Base-by-base conservation (phyloP, 441 rosid species). In the Dalechampia spathulata region DNA sequence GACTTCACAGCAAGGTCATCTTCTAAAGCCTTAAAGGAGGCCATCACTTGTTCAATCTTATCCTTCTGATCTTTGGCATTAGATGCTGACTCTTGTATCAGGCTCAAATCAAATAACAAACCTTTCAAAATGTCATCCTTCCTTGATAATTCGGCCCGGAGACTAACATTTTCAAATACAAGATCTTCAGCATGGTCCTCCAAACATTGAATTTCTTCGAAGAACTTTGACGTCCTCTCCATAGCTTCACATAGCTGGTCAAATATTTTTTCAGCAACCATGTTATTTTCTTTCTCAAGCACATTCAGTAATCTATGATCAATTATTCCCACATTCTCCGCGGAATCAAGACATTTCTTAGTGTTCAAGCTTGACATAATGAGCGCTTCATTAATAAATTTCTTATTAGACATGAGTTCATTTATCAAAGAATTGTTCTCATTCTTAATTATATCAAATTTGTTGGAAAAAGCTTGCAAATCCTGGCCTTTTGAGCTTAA, bases 71-170 rank as follows among this genome's bases (percentile, higher is more conserved):
- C 99, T 62, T 69, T 84, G 21, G 81, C 69, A 60, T 63, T 81
- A 51, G 97, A 90, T 53, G 95, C 89, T 63, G 99, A 87, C 65
- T 93, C 99, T 67, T 93, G 99, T 68, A 93, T 63, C 62, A 90
- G 72, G 74, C 95, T 83, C 56, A 93, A 77, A 75, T 93, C 99
- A 78, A 93, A 93, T 66, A 75, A 74, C 61, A 93, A 69, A 47
- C 97, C 99, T 54, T 78, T 78, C 27, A 90, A 50, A 73, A 93
- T 78, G 32, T 86, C 93, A 59, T 93, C 91, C 71, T 90, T 93
- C 79, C 97, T 86, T 54, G 61, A 66, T 71, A 90, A 67, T 77
- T 93, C 95, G 43, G 69, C 75, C 57, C 65, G 83, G 63, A 90
- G 89, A 66, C 39, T 71, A 39, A 37, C 51, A 73, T 82, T 87